Base-by-base conservation (phyloP, 1,139 yeast species). In the Sugiyamaella castrensis region DNA sequence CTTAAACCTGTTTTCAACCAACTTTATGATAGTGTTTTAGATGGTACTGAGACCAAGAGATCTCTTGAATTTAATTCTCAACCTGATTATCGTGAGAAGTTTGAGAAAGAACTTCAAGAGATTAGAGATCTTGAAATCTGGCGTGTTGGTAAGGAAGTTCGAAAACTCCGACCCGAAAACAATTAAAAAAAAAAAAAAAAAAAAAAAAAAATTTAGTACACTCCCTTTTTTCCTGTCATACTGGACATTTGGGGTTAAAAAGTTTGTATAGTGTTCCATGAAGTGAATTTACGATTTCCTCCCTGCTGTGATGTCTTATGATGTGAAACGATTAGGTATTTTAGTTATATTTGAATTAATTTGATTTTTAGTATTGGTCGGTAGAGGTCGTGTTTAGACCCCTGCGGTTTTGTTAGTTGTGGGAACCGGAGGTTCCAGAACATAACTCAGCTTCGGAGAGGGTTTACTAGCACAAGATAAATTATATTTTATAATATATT, bases 101-200 rank as follows among this genome's bases (percentile, higher is more conserved):
- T 91, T 72, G 97, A 91, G 79, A 79, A 77, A 72, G 98, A 92
- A 80, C 83, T 92, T 71, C 81, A 85, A 75, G 80, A 80, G 70
- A 92, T 92, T 79, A 87, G 98, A 81, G 80, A 80, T 70, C 88
- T 91, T 86, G 98, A 92, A 81, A 92, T 92, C 92, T 92, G 98
- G 98, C 86, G 75, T 71, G 98, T 94, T 65, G 98, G 98, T 72
- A 91, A 91, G 81, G 98, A 92, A 80, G 98, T 92, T 64, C 91
- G 98, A 84, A 91, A 91, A 79, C 84, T 91, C 74, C 91, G 98
- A 79, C 98, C 98, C 67, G 98, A 91, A 80, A 91, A 92, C 92
- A 82, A 85, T 74, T 89, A 85, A 77, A 46, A 35, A 35, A 35
- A 37, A 43, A 37, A 40, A 40, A 39, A 40, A n/a, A n/a, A 85